Evolutionary conservation across 371 early-diverging fungal genomes (phyloP).

Genomic region (Syncephalastrum monosporum): DNA sequence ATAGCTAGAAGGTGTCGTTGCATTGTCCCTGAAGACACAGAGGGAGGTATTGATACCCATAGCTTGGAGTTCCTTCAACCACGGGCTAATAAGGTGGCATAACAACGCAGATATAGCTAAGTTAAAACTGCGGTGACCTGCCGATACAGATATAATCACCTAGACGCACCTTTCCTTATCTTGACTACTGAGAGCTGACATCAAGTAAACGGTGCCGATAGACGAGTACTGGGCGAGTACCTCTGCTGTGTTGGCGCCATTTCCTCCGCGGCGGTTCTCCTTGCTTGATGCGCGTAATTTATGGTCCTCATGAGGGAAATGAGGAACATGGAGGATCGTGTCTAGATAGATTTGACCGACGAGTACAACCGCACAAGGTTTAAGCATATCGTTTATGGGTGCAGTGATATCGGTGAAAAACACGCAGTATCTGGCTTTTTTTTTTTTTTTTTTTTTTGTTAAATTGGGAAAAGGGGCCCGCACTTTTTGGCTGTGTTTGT

Average conservation of each 20-base stretch:
- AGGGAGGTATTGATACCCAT: conserved; percentile 37
- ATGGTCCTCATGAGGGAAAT: conserved; percentile 60
- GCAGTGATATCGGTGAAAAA: no score
- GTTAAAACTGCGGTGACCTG: neutral
- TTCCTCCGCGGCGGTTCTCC: conserved; percentile 68
- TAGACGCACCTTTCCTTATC: conserved; percentile 40
- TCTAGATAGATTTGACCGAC: conserved; percentile 56
- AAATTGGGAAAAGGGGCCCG: no score
- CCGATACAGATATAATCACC: no score
- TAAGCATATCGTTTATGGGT: no score
- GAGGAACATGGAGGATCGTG: conserved; percentile 46
- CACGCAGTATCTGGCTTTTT: no score
- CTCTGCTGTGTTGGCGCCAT: conserved; percentile 61
- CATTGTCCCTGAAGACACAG: conserved; percentile 32
- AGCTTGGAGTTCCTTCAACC: conserved; percentile 29
- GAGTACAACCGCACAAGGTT: conserved; percentile 1
- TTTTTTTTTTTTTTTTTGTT: no score
- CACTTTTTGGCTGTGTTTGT: no score
- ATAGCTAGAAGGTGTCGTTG: conserved; percentile 56
- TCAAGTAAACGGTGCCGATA: conserved; percentile 35
- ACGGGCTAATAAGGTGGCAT: conserved; percentile 11
- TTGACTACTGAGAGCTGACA: conserved; percentile 48
- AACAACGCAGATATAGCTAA: neutral
- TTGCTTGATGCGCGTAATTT: conserved; percentile 54
- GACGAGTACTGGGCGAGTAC: conserved; percentile 54